Percentiles rank a stretch among this genome's conserved stretches.
Conservation (phyloP, 2,329 filamentous ascomycete species). For the Colletotrichum filicis region DNA sequence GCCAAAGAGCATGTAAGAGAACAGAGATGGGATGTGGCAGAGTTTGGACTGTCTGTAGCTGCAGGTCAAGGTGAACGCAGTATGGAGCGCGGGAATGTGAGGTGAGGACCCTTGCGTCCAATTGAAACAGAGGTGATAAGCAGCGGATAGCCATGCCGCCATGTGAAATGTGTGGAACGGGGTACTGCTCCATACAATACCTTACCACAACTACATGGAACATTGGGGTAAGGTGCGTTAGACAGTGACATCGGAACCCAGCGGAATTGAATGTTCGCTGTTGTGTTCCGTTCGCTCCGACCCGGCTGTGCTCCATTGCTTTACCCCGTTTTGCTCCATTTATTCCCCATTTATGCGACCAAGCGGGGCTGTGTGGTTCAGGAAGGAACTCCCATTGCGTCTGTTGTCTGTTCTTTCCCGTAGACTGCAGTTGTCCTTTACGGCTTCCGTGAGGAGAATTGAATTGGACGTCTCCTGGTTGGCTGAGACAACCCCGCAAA, state of each 20-base stretch:
- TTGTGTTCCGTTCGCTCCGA: slow-evolving; percentile 20
- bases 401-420: background rate
- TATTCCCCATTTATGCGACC: background rate
- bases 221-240: background rate
- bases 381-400: background rate
- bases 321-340: background rate
- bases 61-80: too few species aligned
- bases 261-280: background rate
- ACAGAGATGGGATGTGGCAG: too few species aligned
- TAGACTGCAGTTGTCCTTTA: too few species aligned
- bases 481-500: background rate
- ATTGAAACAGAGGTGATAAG: slow-evolving; percentile 23
- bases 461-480: background rate
- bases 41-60: too few species aligned
- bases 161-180: too few species aligned
- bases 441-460: background rate
- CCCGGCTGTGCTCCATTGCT: background rate
- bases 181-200: too few species aligned
- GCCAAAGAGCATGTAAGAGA: background rate
- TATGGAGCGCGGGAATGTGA: too few species aligned
- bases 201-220: too few species aligned
- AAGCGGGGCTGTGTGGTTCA: background rate
- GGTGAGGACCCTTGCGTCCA: slow-evolving; percentile 2
- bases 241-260: slow-evolving; percentile 5
- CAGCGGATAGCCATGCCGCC: slow-evolving; percentile 3